phyloP scores from a whole-genome alignment of 2,329 filamentous ascomycete genomes.

The Stagonosporopsis vannaccii region DNA sequence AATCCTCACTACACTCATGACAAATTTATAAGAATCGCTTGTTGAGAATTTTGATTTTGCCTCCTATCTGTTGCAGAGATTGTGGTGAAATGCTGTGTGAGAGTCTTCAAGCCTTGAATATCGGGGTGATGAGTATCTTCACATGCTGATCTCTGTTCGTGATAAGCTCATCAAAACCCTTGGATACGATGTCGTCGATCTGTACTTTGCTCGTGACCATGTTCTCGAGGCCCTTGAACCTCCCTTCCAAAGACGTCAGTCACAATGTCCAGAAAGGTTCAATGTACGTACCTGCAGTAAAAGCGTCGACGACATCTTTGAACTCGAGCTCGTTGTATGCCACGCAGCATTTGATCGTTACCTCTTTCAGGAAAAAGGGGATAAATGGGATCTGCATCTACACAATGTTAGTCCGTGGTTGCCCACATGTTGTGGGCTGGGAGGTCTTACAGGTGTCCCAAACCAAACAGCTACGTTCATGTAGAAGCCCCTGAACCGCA shows the following conservation, averaged over 20 bases:
- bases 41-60: too few relatives aligned
- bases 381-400: constrained; percentile 40
- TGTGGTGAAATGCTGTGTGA: too few relatives aligned
- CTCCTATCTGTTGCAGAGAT: too few relatives aligned
- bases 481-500: constrained; percentile 38
- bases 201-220: constrained; percentile 46
- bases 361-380: constrained; percentile 40
- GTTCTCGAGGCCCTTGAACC: constrained; percentile 40
- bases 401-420: background rate
- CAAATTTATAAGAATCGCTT: too few relatives aligned
- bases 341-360: constrained; percentile 38
- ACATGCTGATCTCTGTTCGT: constrained; percentile 45
- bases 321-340: constrained; percentile 45
- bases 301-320: constrained; percentile 42
- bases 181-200: constrained; percentile 41
- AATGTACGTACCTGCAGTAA: constrained; percentile 35
- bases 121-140: constrained; percentile 47
- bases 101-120: too few relatives aligned
- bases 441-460: constrained; percentile 32
- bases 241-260: constrained; percentile 27
- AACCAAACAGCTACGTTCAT: constrained; percentile 48
- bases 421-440: background rate
- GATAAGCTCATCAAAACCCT: constrained; percentile 44
- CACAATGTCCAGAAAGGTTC: background rate
- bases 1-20: too few relatives aligned